Evolutionary conservation across 2,329 filamentous ascomycete genomes (phyloP), one percentile per base, ranked within the genome.

Genomic region (Elsinoe perseae): DNA sequence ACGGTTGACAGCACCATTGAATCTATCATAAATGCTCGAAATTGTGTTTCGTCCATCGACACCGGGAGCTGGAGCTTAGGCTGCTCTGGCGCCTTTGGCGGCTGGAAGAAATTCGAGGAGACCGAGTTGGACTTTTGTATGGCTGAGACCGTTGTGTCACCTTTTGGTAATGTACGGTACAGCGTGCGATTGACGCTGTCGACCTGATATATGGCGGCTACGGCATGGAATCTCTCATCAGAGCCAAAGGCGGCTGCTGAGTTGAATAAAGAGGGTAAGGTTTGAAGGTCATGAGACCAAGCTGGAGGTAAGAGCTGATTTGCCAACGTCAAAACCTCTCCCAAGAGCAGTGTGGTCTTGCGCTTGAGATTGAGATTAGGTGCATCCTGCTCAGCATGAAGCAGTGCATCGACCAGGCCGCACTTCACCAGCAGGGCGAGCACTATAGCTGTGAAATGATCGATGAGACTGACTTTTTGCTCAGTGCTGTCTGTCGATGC

Each of bases 151-250:
- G 42, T 59, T 1, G 58, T 57, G n/a, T 62, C 61, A 2, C 57
- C 57, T 18, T 60, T 54, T 18, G 57, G 65, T 21, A 52, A 25
- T 48, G 89, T 95, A 57, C 90, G 81, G 67, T 95, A 95, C 12
- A 98, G 74, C 0, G 91, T 97, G 60, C 89, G 83, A 69, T 92
- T 98, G 62, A 98, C 90, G 67, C 92, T 96, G 73, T 95, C 95
- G 55, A 98, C 95, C 68, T 97, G 93, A 66, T 97, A 98, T 10
- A 98, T 89, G 16, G 95, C 95, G 6, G 89, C 85, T 6, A 89
- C 91, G 5, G 92, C 89, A 57, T 87, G 78, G 63, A 91, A 91
- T 56, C 89, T 84, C 21, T 83, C 80, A 27, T 91, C 82, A 18
- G 83, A 77, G 20, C 81, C 76, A 63, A 91, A 89, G 30, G 83